Conservation (phyloP, 495 filamentous ascomycete species). For the Penicillium atrosanguineum region DNA sequence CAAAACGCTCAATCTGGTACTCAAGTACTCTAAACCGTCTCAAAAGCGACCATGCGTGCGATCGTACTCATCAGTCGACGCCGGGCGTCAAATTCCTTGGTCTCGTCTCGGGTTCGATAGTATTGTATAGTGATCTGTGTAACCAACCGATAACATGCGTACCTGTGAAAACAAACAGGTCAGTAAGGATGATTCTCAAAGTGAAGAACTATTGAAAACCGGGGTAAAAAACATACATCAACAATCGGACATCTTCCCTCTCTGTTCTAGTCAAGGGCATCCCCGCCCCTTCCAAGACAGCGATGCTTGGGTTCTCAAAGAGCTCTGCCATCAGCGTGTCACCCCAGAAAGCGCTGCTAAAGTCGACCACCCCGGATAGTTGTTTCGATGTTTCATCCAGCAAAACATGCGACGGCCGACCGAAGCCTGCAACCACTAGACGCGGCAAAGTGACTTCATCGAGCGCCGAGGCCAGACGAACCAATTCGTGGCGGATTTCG, state of each 20-base stretch:
- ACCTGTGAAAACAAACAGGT: slow-evolving; percentile 21
- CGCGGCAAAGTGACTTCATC: slow-evolving; percentile 56
- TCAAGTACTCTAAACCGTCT: neutral
- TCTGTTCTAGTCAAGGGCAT: slow-evolving; percentile 20
- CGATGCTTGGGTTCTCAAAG: slow-evolving; percentile 34
- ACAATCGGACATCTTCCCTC: slow-evolving; percentile 27
- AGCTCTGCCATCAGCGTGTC: slow-evolving; percentile 48
- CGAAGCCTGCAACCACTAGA: slow-evolving; percentile 57
- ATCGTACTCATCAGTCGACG: slow-evolving; percentile 33
- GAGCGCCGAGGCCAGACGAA: slow-evolving; percentile 45
- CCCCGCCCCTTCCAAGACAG: slow-evolving; percentile 41
- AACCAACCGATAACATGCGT: slow-evolving; percentile 42
- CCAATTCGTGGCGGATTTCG: slow-evolving; percentile 54
- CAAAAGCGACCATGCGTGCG: slow-evolving; percentile 21
- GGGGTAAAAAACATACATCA: slow-evolving; percentile 30
- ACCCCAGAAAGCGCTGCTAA: slow-evolving; percentile 49
- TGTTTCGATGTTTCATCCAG: slow-evolving; percentile 49
- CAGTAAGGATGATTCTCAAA: neutral
- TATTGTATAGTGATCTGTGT: slow-evolving; percentile 40
- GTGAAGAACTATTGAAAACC: neutral
- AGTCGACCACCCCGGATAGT: slow-evolving; percentile 45
- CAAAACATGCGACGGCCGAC: slow-evolving; percentile 55
- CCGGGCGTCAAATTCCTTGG: slow-evolving; percentile 37
- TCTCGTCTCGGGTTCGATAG: slow-evolving; percentile 38
- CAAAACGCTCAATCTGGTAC: neutral